These are phyloP conservation scores for Sphagnum fallax DNA, from an alignment of 228 moss, liverwort and hornwort genomes.

Conservation along the genomic window DNA sequence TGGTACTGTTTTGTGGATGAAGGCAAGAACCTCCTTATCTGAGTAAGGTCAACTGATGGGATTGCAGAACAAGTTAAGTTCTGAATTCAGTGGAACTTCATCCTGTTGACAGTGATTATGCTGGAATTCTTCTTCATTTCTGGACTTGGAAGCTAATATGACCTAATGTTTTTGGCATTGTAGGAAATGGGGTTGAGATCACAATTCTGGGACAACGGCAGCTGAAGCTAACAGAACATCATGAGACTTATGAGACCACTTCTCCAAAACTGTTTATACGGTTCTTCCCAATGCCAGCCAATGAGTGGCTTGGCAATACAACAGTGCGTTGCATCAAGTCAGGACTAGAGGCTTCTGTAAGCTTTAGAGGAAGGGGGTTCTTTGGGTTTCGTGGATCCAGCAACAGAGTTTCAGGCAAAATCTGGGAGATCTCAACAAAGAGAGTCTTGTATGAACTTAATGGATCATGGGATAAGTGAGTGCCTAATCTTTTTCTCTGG, in stretches of 20 bases:
- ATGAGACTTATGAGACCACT: constrained; percentile 60
- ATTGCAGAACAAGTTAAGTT: too few species aligned
- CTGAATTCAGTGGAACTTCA: too few species aligned
- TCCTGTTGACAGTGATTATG: too few species aligned
- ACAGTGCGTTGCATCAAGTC: constrained; percentile 59
- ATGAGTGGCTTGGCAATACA: constrained; percentile 66
- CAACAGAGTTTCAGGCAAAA: constrained; percentile 45
- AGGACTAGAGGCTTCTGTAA: constrained; percentile 60
- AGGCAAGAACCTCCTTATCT: too few species aligned
- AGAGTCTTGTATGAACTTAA: constrained; percentile 45
- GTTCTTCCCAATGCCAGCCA: constrained; percentile 43
- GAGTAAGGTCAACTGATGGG: too few species aligned
- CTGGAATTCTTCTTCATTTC: too few species aligned
- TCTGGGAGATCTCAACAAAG: constrained; percentile 25
- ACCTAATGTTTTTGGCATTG: too few species aligned
- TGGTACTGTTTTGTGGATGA: too few species aligned
- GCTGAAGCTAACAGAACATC: constrained; percentile 37
- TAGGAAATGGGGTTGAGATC: constrained; percentile 56
- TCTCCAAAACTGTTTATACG: constrained; percentile 60
- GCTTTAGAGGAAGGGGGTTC: constrained; percentile 48
- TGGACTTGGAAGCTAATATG: too few species aligned
- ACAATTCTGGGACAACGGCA: constrained; percentile 45
- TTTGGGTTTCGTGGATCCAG: constrained; percentile 38
- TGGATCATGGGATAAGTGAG: constrained; percentile 83
- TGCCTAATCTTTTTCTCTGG: background rate